phyloP scores from a whole-genome alignment of 2,329 filamentous ascomycete genomes.

The Pseudogymnoascus sp. region DNA sequence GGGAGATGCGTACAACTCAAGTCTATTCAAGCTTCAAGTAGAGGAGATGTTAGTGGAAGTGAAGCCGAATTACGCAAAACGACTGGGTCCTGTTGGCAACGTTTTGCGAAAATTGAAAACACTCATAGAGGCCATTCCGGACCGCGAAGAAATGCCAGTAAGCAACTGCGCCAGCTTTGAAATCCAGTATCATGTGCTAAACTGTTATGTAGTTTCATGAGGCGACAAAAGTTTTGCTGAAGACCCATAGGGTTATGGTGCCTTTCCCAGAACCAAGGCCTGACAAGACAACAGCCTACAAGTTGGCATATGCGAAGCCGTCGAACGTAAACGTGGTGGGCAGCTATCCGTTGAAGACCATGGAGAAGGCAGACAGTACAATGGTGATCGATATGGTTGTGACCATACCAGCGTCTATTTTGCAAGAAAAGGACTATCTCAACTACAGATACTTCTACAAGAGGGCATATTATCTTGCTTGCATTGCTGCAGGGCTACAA shows the following conservation, averaged over 20 bases:
- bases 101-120: constrained; percentile 46
- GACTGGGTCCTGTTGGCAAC: constrained; percentile 44
- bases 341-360: constrained; percentile 72
- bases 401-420: constrained; percentile 70
- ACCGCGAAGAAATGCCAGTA: constrained; percentile 39
- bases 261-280: constrained; percentile 82
- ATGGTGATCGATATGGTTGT: constrained; percentile 74
- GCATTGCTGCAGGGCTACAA: constrained; percentile 64
- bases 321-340: constrained; percentile 78
- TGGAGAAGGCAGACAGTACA: constrained; percentile 52
- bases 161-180: constrained; percentile 9
- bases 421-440: constrained; percentile 91
- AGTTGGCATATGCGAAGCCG: constrained; percentile 69
- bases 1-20: constrained; percentile 49
- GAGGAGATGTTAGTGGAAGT: constrained; percentile 54
- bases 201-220: constrained; percentile 49
- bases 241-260: constrained; percentile 59
- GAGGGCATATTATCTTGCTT: constrained; percentile 82
- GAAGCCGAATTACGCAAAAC: constrained; percentile 49
- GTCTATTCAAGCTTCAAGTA: constrained; percentile 59
- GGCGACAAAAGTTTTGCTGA: constrained; percentile 59
- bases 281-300: constrained; percentile 68
- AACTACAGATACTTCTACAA: constrained; percentile 95
- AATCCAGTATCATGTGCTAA: constrained; percentile 3
- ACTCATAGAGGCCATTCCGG: constrained; percentile 48